Percentiles rank a stretch among this genome's conserved stretches.
Conservation (phyloP, 371 early-diverging fungal species). For the Rhizopus stolonifer region DNA sequence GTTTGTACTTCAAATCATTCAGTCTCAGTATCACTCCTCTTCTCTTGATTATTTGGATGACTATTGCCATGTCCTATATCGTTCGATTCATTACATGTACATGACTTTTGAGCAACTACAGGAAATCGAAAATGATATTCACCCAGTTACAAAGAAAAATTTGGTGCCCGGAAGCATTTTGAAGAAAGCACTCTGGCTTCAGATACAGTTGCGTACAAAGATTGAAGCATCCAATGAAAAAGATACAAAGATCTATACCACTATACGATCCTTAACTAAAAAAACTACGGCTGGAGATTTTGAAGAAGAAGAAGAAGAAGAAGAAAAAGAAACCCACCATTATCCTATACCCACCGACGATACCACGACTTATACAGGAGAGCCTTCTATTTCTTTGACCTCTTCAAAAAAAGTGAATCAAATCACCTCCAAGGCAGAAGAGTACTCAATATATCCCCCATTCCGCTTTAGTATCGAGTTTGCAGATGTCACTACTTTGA, state of each 20-base stretch:
- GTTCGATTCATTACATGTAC: constrained; percentile 53
- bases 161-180: constrained; percentile 37
- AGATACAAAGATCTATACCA: constrained; percentile 36
- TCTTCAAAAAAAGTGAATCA: constrained; percentile 4
- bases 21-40: constrained; percentile 11
- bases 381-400: constrained; percentile 33
- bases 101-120: constrained; percentile 60
- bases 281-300: neutral
- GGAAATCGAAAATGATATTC: constrained; percentile 37
- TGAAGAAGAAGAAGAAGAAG: constrained; percentile 3
- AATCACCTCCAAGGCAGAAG: constrained; percentile 1
- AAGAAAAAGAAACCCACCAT: neutral
- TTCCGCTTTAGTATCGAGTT: constrained; percentile 63
- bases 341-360: constrained; percentile 51
- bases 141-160: constrained; percentile 39
- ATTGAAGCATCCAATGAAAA: constrained; percentile 47
- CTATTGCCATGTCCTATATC: constrained; percentile 26
- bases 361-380: constrained; percentile 53
- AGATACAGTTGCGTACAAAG: constrained; percentile 43
- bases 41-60: neutral
- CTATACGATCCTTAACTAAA: constrained; percentile 8
- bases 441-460: constrained; percentile 49
- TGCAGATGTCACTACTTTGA: constrained; percentile 31
- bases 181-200: constrained; percentile 58
- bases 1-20: constrained; percentile 51